Base-by-base conservation (phyloP, 164 flowering plant species). In the Vitis amurensis region DNA sequence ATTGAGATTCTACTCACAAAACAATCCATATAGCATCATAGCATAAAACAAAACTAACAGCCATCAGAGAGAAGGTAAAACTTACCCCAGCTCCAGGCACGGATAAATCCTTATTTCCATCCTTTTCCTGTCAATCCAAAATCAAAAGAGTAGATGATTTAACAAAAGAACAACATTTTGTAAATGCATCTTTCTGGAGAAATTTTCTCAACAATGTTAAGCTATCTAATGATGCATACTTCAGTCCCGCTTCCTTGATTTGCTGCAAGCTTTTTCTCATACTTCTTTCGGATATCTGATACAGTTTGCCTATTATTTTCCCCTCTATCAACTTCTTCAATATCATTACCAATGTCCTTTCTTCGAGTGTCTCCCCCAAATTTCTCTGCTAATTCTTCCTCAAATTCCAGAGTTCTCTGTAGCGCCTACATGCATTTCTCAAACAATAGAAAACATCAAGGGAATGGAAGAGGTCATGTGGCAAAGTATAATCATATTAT, bases 11-110 rank as follows among this genome's bases (percentile, higher is more conserved):
- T 12, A 61, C 37, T 27, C 5, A 31, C 15, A 23, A 23, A 23
- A 23, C 27, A 23, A 23, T 23, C 27, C 27, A 23, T 23, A 23
- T 11, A 61, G 16, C 11, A 12, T 31, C 44, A 17, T 37, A 69
- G 5, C 65, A 69, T 49, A 14, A 55, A 59, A 52, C 11, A 58
- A 48, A 56, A 16, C 27, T 48, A 63, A 63, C 61, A 63, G 15
- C 16, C 52, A 16, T 16, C 60, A 2, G 6, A 64, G 15, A 37
- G 65, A 53, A 13, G 3, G 53, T 1, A 66, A 71, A 23, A 51
- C 59, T n/a, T 84, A 94, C 99, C 91, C 99, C 99, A 75, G 98
- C 99, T 78, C 90, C 99, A 77, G 99, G 92, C 58, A 79, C 94
- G 8, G 87, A 83, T 69, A 85, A 71, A 66, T 89, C 98, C 76